A percentile compares a stretch with the other conserved stretches of the same genome.
These are phyloP conservation scores for Dendrothele bispora DNA, from an alignment of 768 basidiomycete genomes.

Conservation along the genomic window DNA sequence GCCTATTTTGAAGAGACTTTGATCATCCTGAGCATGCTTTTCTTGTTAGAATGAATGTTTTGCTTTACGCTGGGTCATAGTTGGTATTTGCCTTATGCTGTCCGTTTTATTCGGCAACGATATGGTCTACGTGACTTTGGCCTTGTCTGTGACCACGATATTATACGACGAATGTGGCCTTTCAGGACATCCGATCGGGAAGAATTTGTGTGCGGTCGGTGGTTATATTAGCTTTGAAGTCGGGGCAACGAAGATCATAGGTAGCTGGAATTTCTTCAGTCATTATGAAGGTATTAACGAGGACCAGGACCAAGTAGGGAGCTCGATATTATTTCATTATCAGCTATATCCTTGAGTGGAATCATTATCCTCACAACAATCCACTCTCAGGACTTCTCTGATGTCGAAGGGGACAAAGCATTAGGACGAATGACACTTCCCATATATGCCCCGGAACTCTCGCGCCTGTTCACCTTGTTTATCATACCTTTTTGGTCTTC, in stretches of 20 bases:
- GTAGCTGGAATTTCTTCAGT: slow-evolving; percentile 8
- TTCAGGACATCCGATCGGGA: slow-evolving; percentile 15
- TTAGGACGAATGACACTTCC: slow-evolving; percentile 42
- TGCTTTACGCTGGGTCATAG: neutral
- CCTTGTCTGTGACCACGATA: slow-evolving; percentile 14
- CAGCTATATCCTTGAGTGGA: slow-evolving; percentile 15
- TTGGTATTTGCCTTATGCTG: neutral
- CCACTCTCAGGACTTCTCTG: slow-evolving; percentile 47
- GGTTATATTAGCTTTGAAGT: slow-evolving; percentile 26
- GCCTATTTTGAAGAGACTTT: too few relatives aligned
- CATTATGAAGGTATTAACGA: neutral
- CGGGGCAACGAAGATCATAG: slow-evolving; percentile 21
- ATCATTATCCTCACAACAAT: slow-evolving; percentile 43
- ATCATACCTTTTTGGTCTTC: slow-evolving; percentile 17
- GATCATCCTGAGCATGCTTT: too few relatives aligned
- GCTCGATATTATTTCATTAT: slow-evolving; percentile 10
- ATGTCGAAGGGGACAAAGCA: slow-evolving; percentile 41
- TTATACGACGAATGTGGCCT: slow-evolving; percentile 24
- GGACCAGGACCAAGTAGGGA: neutral
- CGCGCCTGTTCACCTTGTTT: slow-evolving; percentile 24
- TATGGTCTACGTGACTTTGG: slow-evolving; percentile 12
- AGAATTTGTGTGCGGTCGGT: slow-evolving; percentile 23
- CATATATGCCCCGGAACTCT: slow-evolving; percentile 38
- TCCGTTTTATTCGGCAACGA: slow-evolving; percentile 9
- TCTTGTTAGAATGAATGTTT: neutral